Percentiles rank a stretch among this genome's conserved stretches.
phyloP scores from a whole-genome alignment of 176 grass and related monocot species.

The Tillandsia leiboldiana region DNA sequence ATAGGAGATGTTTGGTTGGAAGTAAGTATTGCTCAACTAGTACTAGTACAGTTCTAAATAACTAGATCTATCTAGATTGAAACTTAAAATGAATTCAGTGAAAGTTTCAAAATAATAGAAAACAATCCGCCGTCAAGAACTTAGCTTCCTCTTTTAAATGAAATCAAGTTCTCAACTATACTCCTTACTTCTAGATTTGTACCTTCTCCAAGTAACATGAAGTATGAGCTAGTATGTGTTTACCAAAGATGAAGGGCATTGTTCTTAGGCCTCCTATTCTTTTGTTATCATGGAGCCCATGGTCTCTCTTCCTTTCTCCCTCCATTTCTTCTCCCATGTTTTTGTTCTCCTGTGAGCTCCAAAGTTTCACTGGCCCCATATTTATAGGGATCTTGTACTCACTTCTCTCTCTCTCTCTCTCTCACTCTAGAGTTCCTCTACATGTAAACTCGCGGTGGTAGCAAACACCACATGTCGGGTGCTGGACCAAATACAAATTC shows the following conservation, averaged over 20 bases:
- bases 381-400: conserved; percentile 24
- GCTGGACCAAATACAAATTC: not conserved
- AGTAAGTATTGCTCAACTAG: not conserved
- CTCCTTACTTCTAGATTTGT: too few species aligned
- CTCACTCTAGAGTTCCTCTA: not conserved
- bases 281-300: not conserved
- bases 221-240: not conserved
- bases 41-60: not conserved
- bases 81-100: too few species aligned
- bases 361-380: conserved; percentile 1
- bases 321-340: not conserved
- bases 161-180: too few species aligned
- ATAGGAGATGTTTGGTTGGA: not conserved
- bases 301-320: not conserved
- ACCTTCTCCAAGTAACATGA: not conserved
- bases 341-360: not conserved
- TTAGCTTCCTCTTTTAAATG: too few species aligned
- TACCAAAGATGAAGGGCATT: conserved; percentile 91
- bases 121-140: too few species aligned
- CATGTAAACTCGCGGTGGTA: not conserved
- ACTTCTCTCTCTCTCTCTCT: not conserved
- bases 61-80: too few species aligned
- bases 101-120: too few species aligned
- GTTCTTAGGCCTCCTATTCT: conserved; percentile 60
- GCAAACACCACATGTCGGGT: not conserved